Percentiles rank a stretch among this genome's conserved stretches.
phyloP scores from a whole-genome alignment of 208 protist genomes.

The Leishmania martiniquensis region DNA sequence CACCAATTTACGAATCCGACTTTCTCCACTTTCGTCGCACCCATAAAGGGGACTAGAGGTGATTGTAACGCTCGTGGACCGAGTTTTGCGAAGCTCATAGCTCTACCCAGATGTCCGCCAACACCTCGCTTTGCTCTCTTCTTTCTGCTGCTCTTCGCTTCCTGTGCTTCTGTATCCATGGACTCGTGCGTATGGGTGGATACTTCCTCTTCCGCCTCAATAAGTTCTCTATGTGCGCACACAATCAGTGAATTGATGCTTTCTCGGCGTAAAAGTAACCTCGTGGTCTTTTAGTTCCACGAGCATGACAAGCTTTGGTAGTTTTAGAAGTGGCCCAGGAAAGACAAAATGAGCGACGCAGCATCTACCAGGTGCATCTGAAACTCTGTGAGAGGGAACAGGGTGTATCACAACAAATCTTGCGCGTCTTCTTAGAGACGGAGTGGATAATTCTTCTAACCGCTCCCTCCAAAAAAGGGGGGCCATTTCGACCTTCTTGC shows the following conservation, averaged over 20 bases:
- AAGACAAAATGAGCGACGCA: background rate
- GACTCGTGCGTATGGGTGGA: background rate
- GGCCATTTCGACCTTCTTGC: background rate
- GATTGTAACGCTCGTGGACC: background rate
- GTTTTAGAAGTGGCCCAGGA: background rate
- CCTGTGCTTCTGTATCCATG: background rate
- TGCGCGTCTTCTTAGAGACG: background rate
- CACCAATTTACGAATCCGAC: background rate
- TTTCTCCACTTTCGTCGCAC: background rate
- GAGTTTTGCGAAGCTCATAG: background rate
- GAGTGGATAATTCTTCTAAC: background rate
- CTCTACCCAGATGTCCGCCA: background rate
- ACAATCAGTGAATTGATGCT: background rate
- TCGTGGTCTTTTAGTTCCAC: slow-evolving; percentile 8
- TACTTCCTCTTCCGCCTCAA: background rate
- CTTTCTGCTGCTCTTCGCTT: background rate
- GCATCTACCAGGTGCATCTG: background rate
- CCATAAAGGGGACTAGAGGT: background rate
- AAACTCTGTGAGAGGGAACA: background rate
- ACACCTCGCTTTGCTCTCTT: background rate
- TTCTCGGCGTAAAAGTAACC: background rate
- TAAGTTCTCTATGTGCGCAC: background rate
- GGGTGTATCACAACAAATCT: background rate
- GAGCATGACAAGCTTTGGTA: background rate
- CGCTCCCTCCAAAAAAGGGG: background rate